A percentile compares a stretch with the other conserved stretches of the same genome.
Conservation (phyloP, 495 filamentous ascomycete genomes). For the Penicillium alfredii region DNA sequence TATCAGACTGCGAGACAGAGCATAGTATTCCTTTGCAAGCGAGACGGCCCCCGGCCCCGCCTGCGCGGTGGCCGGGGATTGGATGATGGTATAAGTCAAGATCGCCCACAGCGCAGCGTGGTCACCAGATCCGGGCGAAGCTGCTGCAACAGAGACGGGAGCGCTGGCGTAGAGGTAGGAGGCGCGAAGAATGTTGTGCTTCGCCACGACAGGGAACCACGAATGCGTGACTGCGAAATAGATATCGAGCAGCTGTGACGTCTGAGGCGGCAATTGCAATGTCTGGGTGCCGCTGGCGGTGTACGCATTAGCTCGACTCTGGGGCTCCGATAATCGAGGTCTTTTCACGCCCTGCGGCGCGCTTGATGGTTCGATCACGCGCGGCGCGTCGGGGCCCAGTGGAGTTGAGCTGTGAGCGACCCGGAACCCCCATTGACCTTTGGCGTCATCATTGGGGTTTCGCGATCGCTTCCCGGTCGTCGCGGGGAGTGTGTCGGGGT, state of each 20-base stretch:
- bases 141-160: slow-evolving; percentile 36
- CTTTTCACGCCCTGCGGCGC: slow-evolving; percentile 28
- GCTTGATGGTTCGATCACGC: slow-evolving; percentile 23
- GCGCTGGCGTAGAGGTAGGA: slow-evolving; percentile 48
- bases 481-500: slow-evolving; percentile 18
- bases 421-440: slow-evolving; percentile 34
- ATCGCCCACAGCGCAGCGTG: slow-evolving; percentile 62
- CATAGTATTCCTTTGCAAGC: slow-evolving; percentile 46
- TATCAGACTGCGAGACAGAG: slow-evolving; percentile 52
- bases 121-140: slow-evolving; percentile 43
- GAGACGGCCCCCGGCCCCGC: slow-evolving; percentile 16
- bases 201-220: slow-evolving; percentile 68
- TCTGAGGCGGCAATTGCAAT: slow-evolving; percentile 51
- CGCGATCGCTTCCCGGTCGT: slow-evolving; percentile 34
- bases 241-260: slow-evolving; percentile 60
- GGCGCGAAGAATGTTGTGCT: slow-evolving; percentile 55
- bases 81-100: slow-evolving; percentile 49
- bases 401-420: slow-evolving; percentile 28
- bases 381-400: slow-evolving; percentile 24
- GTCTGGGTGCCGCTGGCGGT: slow-evolving; percentile 13
- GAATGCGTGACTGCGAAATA: slow-evolving; percentile 68
- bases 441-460: slow-evolving; percentile 27
- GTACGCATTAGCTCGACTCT: slow-evolving; percentile 9
- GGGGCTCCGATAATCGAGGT: slow-evolving; percentile 19
- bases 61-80: slow-evolving; percentile 26